Base-by-base conservation (phyloP, 306 rosid genomes). In the Urtica urens region DNA sequence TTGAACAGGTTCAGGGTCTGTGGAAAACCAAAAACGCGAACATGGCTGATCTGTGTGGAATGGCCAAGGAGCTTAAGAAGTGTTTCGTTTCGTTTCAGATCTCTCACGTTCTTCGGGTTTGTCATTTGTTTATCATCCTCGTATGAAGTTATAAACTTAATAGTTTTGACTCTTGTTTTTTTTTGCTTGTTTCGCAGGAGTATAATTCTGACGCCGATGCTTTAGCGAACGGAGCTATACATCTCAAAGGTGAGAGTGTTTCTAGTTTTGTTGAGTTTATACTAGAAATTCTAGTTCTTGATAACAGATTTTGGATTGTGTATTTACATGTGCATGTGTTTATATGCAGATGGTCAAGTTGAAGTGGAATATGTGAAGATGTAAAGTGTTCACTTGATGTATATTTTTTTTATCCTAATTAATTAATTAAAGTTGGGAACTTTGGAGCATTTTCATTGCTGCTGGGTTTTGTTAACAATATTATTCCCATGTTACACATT, bases 121-220 rank as follows among this genome's bases (percentile, higher is more conserved):
- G 62, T 64, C 21, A 28, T n/a, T n/a, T n/a, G n/a, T n/a, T 42
- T 22, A 10, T 26, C 10, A 4, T 10, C 11, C n/a, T 35, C 40
- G 4, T 35, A 9, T 35, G 5, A 35, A 13, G 10, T 9, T 35
- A 3, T 35, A 35, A n/a, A 35, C n/a, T 35, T 35, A 35, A 5
- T 16, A 16, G 3, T 10, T 20, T 52, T 11, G 10, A 14, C 13
- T 35, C 19, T 13, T 25, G 18, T 17, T 46, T 41, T 18, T 52
- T 60, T 52, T 58, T 65, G 45, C 35, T 41, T 18, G 53, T 60
- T 52, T 58, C 63, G 45, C 60, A 85, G 95, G 87, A 79, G 59
- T 72, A 20, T 53, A 90, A 90, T 72, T 52, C 73, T 0, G 81
- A 76, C 22, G 99, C 99, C 27, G 95, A 85, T 60, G 79, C 49